Evolutionary conservation across 208 protist species (phyloP), one percentile per base, ranked within the genome.

Genomic region (Crithidia mellificae): DNA sequence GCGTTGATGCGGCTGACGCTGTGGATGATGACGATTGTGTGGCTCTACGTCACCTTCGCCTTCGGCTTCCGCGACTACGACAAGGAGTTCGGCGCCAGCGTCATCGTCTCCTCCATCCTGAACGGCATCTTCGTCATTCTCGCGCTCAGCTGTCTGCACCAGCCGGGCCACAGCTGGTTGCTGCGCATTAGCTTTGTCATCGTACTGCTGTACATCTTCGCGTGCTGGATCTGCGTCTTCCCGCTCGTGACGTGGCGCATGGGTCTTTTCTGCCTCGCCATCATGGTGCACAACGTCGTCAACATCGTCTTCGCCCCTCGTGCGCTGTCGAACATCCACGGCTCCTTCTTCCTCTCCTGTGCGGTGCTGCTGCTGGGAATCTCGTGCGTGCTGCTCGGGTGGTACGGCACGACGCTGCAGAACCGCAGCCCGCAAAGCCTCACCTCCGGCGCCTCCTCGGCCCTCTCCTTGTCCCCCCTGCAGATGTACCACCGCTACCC

Each of bases 401-500:
- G 83, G 80, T 81, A 86, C 44, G 85, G 88, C 41, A 87, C 81
- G 25, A 78, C 72, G 36, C 56, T 66, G 34, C 66, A 78, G 54
- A 77, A 76, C 68, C 70, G 43, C 3, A 30, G 3, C 6, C 72
- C 74, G 19, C 73, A 78, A 39, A 90, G 82, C 63, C 62, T 87
- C 4, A 43, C 84, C 41, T 53, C 69, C 14, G 54, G n/a, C 11
- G 12, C 49, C 22, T 29, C 75, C 25, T 51, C 53, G 1, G 15
- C 55, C 11, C 25, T 29, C 7, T 2, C 66, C 47, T 52, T 74
- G 38, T 53, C 68, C 25, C 19, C 30, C 15, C 39, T 82, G 27
- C 56, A 77, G n/a, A 65, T 78, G 17, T 92, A 85, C 59, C 87
- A 90, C 56, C 84, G 72, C 22, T 92, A 92, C 43, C 87, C 87